phyloP scores from a whole-genome alignment of 306 rosid species.

The Corylus heterophylla region DNA sequence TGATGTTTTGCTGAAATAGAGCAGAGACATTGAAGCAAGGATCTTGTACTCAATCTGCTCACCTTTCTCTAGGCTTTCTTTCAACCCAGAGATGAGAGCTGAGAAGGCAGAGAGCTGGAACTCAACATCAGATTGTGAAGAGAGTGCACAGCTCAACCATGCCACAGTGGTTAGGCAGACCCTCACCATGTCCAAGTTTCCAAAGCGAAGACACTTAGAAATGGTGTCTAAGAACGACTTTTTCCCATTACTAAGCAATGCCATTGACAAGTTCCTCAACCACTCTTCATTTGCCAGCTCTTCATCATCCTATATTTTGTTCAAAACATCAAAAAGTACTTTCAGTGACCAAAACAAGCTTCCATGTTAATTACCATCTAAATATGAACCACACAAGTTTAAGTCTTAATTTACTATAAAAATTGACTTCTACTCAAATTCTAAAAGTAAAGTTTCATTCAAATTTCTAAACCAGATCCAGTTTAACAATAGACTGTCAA shows the following conservation, averaged over 20 bases:
- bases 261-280: constrained; percentile 45
- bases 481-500: constrained; percentile 1
- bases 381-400: not conserved
- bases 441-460: not conserved
- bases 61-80: constrained; percentile 46
- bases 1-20: constrained; percentile 74
- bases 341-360: constrained; percentile 5
- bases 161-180: constrained; percentile 50
- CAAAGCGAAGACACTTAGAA: constrained; percentile 54
- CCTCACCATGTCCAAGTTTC: constrained; percentile 51
- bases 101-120: constrained; percentile 55
- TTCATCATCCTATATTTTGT: constrained; percentile 48
- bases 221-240: constrained; percentile 55
- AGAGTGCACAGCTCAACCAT: constrained; percentile 75
- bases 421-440: not conserved
- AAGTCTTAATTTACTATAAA: not conserved
- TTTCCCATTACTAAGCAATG: constrained; percentile 57
- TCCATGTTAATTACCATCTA: constrained; percentile 1
- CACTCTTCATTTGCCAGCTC: constrained; percentile 50
- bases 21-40: constrained; percentile 70
- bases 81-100: constrained; percentile 48
- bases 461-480: not conserved
- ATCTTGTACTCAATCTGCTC: constrained; percentile 52
- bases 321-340: constrained; percentile 18
- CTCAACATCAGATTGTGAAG: constrained; percentile 38